Conservation (phyloP, 1,139 yeast genomes). For the Geotrichum histeridarum region DNA sequence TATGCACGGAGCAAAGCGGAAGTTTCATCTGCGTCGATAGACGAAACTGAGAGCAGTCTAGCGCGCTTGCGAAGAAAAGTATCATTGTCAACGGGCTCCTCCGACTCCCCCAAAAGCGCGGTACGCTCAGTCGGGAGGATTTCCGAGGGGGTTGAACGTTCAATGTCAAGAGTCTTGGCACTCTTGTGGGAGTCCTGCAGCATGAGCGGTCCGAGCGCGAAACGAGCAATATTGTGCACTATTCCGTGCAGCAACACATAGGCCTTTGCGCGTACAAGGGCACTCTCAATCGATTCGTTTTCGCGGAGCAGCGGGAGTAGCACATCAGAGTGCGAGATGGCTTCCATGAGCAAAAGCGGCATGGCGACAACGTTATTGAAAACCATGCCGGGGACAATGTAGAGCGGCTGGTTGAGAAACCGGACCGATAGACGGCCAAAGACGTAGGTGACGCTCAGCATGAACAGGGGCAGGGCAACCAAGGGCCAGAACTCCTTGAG, state of each 20-base stretch:
- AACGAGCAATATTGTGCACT: constrained; percentile 25
- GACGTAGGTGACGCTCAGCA: constrained; percentile 18
- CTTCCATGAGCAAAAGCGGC: constrained; percentile 23
- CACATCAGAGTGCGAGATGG: constrained; percentile 24
- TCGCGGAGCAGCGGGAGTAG: constrained; percentile 20
- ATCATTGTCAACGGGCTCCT: neutral
- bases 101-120: constrained; percentile 4
- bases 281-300: constrained; percentile 21
- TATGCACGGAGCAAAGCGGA: constrained; percentile 10
- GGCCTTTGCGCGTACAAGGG: constrained; percentile 24
- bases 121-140: constrained; percentile 5
- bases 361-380: constrained; percentile 27
- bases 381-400: constrained; percentile 25
- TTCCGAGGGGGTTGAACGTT: neutral
- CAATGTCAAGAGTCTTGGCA: neutral
- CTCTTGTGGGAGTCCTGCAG: neutral
- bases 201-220: constrained; percentile 26
- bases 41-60: constrained; percentile 9
- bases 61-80: constrained; percentile 5
- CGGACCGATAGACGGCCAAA: constrained; percentile 20
- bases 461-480: constrained; percentile 20
- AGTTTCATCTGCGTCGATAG: constrained; percentile 18
- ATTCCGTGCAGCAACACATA: constrained; percentile 24
- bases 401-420: constrained; percentile 20
- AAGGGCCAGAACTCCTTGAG: constrained; percentile 24